Conservation (phyloP, 805 yeast genomes). For the Pichia rugopelliculosa region DNA sequence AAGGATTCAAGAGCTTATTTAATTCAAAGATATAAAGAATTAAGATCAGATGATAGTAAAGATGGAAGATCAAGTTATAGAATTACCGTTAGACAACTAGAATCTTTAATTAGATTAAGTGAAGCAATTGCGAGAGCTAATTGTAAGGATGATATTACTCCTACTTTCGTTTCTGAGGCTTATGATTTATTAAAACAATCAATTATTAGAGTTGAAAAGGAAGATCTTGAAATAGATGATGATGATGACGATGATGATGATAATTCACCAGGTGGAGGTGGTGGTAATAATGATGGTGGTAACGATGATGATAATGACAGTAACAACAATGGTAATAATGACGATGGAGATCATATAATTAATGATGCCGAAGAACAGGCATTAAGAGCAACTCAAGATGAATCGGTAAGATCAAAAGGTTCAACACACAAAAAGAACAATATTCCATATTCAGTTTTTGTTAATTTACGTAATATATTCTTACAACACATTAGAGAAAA, state of each 20-base stretch:
- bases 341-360: background rate
- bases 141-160: slow-evolving; percentile 81
- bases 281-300: slow-evolving; percentile 19
- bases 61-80: slow-evolving; percentile 85
- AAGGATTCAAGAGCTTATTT: slow-evolving; percentile 70
- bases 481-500: slow-evolving; percentile 43
- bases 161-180: slow-evolving; percentile 87
- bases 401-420: slow-evolving; percentile 23
- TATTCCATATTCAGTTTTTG: slow-evolving; percentile 81
- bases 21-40: slow-evolving; percentile 73
- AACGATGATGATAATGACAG: slow-evolving; percentile 31
- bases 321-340: slow-evolving; percentile 9
- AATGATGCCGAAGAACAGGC: slow-evolving; percentile 1
- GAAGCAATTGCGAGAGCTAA: slow-evolving; percentile 98
- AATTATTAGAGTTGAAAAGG: slow-evolving; percentile 88
- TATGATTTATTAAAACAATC: slow-evolving; percentile 83
- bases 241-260: slow-evolving; percentile 33
- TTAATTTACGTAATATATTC: slow-evolving; percentile 71
- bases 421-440: slow-evolving; percentile 20
- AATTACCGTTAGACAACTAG: slow-evolving; percentile 95
- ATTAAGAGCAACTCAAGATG: slow-evolving; percentile 13
- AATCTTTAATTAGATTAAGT: slow-evolving; percentile 83
- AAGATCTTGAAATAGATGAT: slow-evolving; percentile 82
- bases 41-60: slow-evolving; percentile 85
- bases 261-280: too few relatives aligned